phyloP scores from a whole-genome alignment of 73 alveolate genomes.

The Tetrahymena thermophila region DNA sequence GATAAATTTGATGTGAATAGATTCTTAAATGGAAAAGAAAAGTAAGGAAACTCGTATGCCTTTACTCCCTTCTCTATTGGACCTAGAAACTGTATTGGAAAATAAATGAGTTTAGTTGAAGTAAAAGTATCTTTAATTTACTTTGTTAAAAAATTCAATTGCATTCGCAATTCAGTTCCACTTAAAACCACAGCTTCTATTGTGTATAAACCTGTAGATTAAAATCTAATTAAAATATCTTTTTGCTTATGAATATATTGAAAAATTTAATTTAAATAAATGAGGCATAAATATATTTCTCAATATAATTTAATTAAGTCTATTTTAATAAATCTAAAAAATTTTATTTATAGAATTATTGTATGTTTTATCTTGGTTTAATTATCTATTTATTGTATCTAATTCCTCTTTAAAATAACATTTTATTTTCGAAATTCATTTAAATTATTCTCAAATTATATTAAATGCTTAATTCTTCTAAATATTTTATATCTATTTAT shows the following conservation, averaged over 20 bases:
- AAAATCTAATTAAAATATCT: background rate
- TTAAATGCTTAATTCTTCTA: too few relatives aligned
- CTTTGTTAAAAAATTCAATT: slow-evolving; percentile 9
- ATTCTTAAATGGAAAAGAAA: background rate
- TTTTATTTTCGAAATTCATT: too few relatives aligned
- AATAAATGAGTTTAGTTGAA: slow-evolving; percentile 30
- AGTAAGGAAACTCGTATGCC: background rate
- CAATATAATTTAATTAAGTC: too few relatives aligned
- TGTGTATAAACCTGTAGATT: background rate
- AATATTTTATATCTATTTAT: too few relatives aligned
- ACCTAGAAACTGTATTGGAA: slow-evolving; percentile 31
- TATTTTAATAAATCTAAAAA: too few relatives aligned
- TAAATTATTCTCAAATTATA: too few relatives aligned
- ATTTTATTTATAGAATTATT: too few relatives aligned
- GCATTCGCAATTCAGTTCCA: background rate
- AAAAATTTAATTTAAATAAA: too few relatives aligned
- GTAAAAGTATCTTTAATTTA: slow-evolving; percentile 7
- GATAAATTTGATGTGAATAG: background rate
- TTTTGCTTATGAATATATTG: background rate
- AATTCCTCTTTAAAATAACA: too few relatives aligned
- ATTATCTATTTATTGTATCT: too few relatives aligned
- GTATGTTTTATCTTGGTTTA: too few relatives aligned
- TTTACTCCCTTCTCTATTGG: slow-evolving; percentile 25
- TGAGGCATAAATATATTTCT: background rate
- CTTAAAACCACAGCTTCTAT: background rate